These are phyloP conservation scores for Aspergillus floridensis DNA, from an alignment of 2,329 filamentous ascomycete species.

Conservation along the genomic window DNA sequence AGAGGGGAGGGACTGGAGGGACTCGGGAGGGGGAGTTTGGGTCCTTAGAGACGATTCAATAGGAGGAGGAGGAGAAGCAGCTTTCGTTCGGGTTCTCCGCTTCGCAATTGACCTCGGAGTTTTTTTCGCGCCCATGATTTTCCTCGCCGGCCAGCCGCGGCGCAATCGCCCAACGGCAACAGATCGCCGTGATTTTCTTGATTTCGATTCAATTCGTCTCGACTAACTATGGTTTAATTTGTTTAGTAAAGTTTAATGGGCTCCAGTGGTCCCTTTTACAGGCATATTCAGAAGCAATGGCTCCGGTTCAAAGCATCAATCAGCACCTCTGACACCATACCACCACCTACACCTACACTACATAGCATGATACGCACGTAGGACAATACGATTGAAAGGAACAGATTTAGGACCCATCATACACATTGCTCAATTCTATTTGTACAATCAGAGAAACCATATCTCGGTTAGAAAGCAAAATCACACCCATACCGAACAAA, in stretches of 20 bases:
- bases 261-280: too few relatives aligned
- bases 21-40: too few relatives aligned
- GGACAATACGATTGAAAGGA: neutral
- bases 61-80: conserved; percentile 24
- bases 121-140: conserved; percentile 26
- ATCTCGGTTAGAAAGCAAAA: conserved; percentile 12
- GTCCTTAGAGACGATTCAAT: conserved; percentile 12
- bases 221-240: too few relatives aligned
- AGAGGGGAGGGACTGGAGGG: conserved; percentile 8
- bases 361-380: too few relatives aligned
- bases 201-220: too few relatives aligned
- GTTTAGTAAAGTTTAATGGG: too few relatives aligned
- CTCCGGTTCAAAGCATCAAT: too few relatives aligned
- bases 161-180: neutral
- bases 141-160: conserved; percentile 15
- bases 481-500: conserved; percentile 11
- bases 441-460: conserved; percentile 27
- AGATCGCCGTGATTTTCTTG: neutral
- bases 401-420: conserved; percentile 9
- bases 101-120: conserved; percentile 32
- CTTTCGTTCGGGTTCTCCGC: conserved; percentile 24
- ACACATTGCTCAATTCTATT: conserved; percentile 29
- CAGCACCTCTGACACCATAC: too few relatives aligned
- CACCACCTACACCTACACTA: too few relatives aligned
- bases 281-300: too few relatives aligned